Conservation (phyloP, 257 asterid species). For the Parsonsia alboflavescens region DNA sequence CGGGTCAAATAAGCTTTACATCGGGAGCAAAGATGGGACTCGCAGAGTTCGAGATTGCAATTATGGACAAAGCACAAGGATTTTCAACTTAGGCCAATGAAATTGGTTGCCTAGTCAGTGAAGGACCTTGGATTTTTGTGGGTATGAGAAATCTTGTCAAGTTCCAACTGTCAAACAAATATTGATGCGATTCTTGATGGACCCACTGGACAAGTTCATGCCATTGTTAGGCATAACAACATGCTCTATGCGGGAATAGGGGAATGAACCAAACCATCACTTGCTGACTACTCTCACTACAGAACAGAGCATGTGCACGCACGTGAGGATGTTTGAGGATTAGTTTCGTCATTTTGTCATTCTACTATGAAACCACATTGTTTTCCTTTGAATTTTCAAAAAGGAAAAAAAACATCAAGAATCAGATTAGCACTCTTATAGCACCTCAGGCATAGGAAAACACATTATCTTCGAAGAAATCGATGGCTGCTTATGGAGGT, state of each 20-base stretch:
- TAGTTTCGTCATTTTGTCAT: no score
- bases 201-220: conserved; percentile 79
- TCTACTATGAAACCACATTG: no score
- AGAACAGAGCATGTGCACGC: no score
- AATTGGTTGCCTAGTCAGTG: conserved; percentile 70
- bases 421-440: no score
- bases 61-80: no score
- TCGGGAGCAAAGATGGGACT: conserved; percentile 76
- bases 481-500: conserved; percentile 29
- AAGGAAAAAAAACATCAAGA: no score
- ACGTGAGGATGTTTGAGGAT: no score
- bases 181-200: conserved; percentile 67
- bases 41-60: conserved; percentile 85
- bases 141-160: conserved; percentile 72
- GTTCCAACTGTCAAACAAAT: conserved; percentile 81
- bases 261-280: no score
- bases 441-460: no score
- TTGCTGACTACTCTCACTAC: no score
- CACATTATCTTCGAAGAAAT: no score
- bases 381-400: no score
- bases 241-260: conserved; percentile 72
- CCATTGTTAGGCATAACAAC: conserved; percentile 60
- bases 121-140: conserved; percentile 86
- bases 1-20: conserved; percentile 82
- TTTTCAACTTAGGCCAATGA: conserved; percentile 49